phyloP scores from a whole-genome alignment of 768 basidiomycete species.

The Asterophora parasitica region DNA sequence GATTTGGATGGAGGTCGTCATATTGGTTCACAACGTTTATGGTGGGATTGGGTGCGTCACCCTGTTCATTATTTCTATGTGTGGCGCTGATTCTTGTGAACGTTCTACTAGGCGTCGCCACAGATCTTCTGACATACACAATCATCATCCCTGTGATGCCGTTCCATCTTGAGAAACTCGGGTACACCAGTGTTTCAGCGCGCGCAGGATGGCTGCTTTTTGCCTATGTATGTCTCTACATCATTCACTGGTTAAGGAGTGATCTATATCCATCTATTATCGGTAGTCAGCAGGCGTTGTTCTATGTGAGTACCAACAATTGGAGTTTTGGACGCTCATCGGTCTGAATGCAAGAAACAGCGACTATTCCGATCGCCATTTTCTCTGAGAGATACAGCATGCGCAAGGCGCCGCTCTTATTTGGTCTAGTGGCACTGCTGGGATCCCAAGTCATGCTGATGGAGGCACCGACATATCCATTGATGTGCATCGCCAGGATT shows the following conservation, averaged over 20 bases:
- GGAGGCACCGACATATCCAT: conserved; percentile 51
- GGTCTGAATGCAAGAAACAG: conserved; percentile 21
- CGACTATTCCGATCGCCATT: conserved; percentile 55
- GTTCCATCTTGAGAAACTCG: conserved; percentile 51
- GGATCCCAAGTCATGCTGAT: conserved; percentile 58
- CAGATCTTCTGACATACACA: conserved; percentile 57
- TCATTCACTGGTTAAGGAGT: not conserved
- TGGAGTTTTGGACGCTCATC: not conserved
- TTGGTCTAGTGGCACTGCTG: conserved; percentile 45
- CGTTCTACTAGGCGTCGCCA: conserved; percentile 32
- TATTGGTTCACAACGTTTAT: conserved; percentile 51
- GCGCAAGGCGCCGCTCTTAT: conserved; percentile 43
- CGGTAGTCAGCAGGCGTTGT: conserved; percentile 51
- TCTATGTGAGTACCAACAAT: conserved; percentile 34
- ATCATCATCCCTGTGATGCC: conserved; percentile 61
- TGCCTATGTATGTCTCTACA: conserved; percentile 42
- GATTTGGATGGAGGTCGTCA: conserved; percentile 54
- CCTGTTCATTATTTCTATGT: not conserved
- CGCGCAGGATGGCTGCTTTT: conserved; percentile 59
- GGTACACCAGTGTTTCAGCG: conserved; percentile 41
- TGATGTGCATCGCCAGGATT: conserved; percentile 55
- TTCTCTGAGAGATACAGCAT: conserved; percentile 47
- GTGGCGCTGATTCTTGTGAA: too few species aligned
- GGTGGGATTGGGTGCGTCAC: conserved; percentile 47
- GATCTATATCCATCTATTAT: conserved; percentile 1